Evolutionary conservation across 208 protist genomes (phyloP), one percentile per base, ranked within the genome.

Genomic region (Leptomonas seymouri): DNA sequence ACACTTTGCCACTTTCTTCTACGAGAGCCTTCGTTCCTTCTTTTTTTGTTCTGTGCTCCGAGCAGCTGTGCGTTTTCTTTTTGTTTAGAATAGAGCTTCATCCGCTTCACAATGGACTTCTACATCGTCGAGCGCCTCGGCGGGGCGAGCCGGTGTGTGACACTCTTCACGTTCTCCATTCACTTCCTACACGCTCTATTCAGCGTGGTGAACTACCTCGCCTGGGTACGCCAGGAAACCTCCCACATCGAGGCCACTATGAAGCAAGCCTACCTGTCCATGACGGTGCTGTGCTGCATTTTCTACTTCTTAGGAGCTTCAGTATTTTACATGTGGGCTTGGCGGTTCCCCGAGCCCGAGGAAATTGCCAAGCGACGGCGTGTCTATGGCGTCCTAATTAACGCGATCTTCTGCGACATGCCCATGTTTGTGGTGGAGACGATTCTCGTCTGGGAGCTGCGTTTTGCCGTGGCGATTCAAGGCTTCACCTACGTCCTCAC

Each of bases 301-400:
- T 84, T 75, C 57, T 93, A 91, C 73, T 76, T 94, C 20, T 67
- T 93, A 14, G 81, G 81, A 0, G 71, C 84, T 15, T 94, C 89
- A 9, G 80, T 93, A 30, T 91, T 94, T 57, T 96, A 96, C 81
- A 94, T 94, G 91, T 96, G 91, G 89, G 91, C 91, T 3, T 96
- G 87, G 85, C 86, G 91, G 41, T 96, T 86, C 49, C 89, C 89
- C 18, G 85, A 94, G 74, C 91, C 91, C 23, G 89, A 96, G 73
- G 87, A 96, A 58, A 74, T 93, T 15, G 89, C 91, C 42, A 91
- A 90, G 75, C 78, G 89, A 36, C 85, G 91, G 12, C 80, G 89
- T 44, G 84, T 94, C 11, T 94, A 94, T 60, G 91, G 91, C 55
- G 68, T 94, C 51, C 30, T 73, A 15, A 63, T 93, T 36, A 85